Evolutionary conservation across 2,329 filamentous ascomycete species (phyloP), one percentile per base, ranked within the genome.

Genomic region (Westerdykella aurantiaca): DNA sequence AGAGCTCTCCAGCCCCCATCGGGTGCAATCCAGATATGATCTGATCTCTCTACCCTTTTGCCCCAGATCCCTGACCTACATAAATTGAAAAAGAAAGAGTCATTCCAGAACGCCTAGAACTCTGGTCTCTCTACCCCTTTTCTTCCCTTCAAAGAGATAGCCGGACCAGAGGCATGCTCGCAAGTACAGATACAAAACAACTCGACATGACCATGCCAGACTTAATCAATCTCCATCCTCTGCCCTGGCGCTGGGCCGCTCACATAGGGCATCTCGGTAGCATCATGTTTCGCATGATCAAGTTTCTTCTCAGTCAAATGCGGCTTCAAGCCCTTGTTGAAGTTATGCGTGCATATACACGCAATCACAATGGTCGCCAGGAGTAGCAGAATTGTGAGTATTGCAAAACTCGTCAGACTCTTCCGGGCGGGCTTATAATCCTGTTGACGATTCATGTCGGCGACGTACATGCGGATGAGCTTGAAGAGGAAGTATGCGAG

Each of bases 401-500:
- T 82, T 41, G 93, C 91, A 61, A 98, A 98, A 47, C 89, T 88
- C 5, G 91, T 96, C 61, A 98, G 76, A 13, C 86, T 91, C 61
- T 85, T 86, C 49, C 85, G 81, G 31, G 93, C 91, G 4, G 91
- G 84, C 41, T 76, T 65, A 72, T 97, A 98, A 52, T 81, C 75
- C 2, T 57, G 44, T 37, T 64, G 57, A 31, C 69, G 68, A 1
- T 64, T 43, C 41, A 64, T 66, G 55, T 81, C 79, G 35, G 66
- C 66, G 10, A 79, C 81, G 69, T 95, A 98, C 81, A 98, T 98
- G 64, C 93, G 87, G 47, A 93, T 85, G 43, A 98, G 81, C 77
- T 98, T 98, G 80, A 96, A 98, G 64, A 95, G 79, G 75, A 98
- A 98, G 73, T 97, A 98, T 45, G 83, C 88, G 52, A 97, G 79